A percentile compares a stretch with the other conserved stretches of the same genome.
phyloP scores from a whole-genome alignment of 2,329 filamentous ascomycete genomes.

The Xylariaceae sp. region DNA sequence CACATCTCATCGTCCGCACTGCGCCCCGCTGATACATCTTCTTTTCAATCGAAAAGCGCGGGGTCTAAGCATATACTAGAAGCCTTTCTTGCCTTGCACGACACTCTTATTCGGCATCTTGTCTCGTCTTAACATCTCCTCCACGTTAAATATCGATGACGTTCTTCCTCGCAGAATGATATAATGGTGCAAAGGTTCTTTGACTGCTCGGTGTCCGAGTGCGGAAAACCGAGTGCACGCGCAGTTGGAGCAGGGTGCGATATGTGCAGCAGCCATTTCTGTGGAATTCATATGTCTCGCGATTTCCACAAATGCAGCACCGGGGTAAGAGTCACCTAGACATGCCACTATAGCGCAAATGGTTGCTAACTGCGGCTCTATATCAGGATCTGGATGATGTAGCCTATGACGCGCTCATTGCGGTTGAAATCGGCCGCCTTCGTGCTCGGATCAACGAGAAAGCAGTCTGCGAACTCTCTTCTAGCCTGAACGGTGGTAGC shows the following conservation, averaged over 20 bases:
- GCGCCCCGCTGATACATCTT: no score
- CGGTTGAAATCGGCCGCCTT: constrained; percentile 17
- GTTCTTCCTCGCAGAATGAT: neutral
- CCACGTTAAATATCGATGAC: no score
- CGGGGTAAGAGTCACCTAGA: neutral
- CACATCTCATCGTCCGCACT: no score
- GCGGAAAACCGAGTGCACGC: constrained; percentile 11
- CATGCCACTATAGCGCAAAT: neutral
- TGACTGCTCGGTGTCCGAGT: constrained; percentile 9
- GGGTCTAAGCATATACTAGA: no score
- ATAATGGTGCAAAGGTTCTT: constrained; percentile 17
- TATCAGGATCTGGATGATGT: constrained; percentile 17
- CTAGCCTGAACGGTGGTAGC: constrained; percentile 22
- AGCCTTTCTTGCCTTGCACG: no score
- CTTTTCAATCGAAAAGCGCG: no score
- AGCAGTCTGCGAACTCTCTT: constrained; percentile 26
- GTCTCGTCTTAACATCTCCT: no score
- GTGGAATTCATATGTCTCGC: constrained; percentile 13
- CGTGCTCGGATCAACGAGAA: constrained; percentile 23
- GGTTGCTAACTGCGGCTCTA: neutral
- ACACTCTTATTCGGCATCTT: no score
- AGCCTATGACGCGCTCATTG: constrained; percentile 11
- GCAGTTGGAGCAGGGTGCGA: constrained; percentile 19
- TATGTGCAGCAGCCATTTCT: constrained; percentile 15
- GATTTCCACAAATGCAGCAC: constrained; percentile 9